These are phyloP conservation scores for Cyberlindnera mrakii DNA, from an alignment of 805 yeast genomes.

Conservation along the genomic window DNA sequence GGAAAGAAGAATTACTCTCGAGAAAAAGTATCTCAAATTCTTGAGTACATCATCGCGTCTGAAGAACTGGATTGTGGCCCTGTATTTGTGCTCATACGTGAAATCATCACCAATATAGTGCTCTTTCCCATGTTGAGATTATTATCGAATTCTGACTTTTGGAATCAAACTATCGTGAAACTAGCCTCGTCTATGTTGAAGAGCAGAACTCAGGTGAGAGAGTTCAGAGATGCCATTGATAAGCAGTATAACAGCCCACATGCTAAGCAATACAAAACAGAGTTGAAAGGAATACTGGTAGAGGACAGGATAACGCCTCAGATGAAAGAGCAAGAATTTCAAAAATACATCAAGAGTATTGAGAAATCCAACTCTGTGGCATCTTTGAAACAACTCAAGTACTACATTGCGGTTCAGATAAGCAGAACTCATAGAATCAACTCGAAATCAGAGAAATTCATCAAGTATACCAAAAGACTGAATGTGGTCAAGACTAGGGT, in stretches of 20 bases:
- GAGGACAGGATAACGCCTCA: conserved; percentile 31
- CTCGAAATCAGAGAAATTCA: conserved; percentile 21
- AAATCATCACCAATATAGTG: conserved; percentile 55
- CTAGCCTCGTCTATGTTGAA: conserved; percentile 58
- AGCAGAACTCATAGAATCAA: conserved; percentile 31
- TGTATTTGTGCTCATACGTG: conserved; percentile 47
- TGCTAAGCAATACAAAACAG: conserved; percentile 3
- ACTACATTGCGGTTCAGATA: conserved; percentile 41
- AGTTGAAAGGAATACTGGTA: conserved; percentile 20
- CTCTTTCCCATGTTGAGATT: conserved; percentile 44
- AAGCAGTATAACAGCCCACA: conserved; percentile 42
- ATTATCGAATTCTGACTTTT: conserved; percentile 67
- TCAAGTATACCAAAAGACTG: conserved; percentile 26
- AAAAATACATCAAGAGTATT: conserved; percentile 33
- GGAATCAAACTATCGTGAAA: conserved; percentile 59
- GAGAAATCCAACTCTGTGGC: conserved; percentile 28
- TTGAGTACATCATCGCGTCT: conserved; percentile 45
- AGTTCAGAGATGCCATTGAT: conserved; percentile 62
- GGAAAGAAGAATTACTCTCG: conserved; percentile 49
- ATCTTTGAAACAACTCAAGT: conserved; percentile 44
- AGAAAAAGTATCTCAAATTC: conserved; percentile 31
- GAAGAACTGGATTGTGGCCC: conserved; percentile 40
- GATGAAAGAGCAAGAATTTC: conserved; percentile 35
- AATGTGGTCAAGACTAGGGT: conserved; percentile 25
- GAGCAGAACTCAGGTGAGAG: conserved; percentile 69